phyloP scores from a whole-genome alignment of 2,329 filamentous ascomycete genomes.

The Pseudocercospora fijiensis region DNA sequence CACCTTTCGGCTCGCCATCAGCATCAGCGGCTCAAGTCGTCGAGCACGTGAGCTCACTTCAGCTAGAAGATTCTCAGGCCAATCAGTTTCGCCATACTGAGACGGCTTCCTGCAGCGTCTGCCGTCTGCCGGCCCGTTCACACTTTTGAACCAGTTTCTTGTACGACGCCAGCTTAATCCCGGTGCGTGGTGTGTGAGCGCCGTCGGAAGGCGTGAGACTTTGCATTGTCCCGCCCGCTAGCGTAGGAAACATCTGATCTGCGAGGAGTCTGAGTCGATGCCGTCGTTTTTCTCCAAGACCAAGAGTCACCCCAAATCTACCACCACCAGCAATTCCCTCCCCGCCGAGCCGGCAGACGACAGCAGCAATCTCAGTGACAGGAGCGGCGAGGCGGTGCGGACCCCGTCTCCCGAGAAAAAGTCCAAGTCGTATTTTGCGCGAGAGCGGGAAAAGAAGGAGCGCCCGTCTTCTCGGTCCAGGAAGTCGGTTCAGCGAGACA shows the following conservation, averaged over 20 bases:
- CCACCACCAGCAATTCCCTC: not conserved
- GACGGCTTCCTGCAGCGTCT: not conserved
- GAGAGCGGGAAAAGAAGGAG: slow-evolving; percentile 31
- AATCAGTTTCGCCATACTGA: not conserved
- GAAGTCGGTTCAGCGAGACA: slow-evolving; percentile 33
- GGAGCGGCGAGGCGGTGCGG: not conserved
- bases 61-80: not conserved
- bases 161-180: not conserved
- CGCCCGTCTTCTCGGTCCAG: slow-evolving; percentile 26
- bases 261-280: not conserved
- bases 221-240: not conserved
- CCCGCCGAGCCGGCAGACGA: not conserved
- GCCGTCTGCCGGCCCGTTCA: not conserved
- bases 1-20: not conserved
- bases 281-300: not conserved
- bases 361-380: not conserved
- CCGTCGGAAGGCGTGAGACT: not conserved
- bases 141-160: not conserved
- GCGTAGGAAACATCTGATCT: not conserved
- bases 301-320: not conserved
- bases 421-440: slow-evolving; percentile 24
- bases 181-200: not conserved
- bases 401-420: slow-evolving; percentile 26
- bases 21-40: not conserved
- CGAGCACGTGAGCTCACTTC: not conserved